Evolutionary conservation across 1,284 basidiomycete genomes (phyloP).

Genomic region (Singerocomus inundabilis): DNA sequence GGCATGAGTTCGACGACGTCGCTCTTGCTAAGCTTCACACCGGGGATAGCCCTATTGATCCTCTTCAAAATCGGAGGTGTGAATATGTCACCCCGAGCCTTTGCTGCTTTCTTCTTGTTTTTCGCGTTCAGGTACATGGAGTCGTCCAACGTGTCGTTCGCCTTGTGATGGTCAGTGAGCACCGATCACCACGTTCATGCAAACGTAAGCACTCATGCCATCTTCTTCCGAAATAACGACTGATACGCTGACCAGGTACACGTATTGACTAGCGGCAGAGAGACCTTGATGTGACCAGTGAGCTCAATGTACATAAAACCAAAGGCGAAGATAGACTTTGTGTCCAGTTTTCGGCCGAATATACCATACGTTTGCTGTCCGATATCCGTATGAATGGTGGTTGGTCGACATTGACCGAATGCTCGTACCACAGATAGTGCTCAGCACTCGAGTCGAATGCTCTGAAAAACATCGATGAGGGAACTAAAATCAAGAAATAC

Average conservation of each 20-base stretch:
- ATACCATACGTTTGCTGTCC: constrained; percentile 58
- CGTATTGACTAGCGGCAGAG: constrained; percentile 41
- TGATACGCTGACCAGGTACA: constrained; percentile 44
- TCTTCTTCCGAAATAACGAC: constrained; percentile 58
- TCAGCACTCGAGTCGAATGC: constrained; percentile 49
- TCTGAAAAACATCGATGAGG: constrained; percentile 32
- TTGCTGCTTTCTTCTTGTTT: constrained; percentile 42
- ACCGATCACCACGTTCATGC: background rate
- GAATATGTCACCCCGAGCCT: constrained; percentile 53
- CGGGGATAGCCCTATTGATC: constrained; percentile 62
- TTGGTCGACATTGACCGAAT: constrained; percentile 43
- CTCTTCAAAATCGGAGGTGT: constrained; percentile 55
- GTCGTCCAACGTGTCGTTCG: constrained; percentile 76
- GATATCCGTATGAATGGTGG: constrained; percentile 70
- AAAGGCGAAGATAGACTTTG: constrained; percentile 40
- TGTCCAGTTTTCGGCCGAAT: constrained; percentile 72
- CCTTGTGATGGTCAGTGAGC: constrained; percentile 29
- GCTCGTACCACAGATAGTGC: constrained; percentile 51
- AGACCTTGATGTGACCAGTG: constrained; percentile 46
- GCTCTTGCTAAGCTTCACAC: constrained; percentile 53
- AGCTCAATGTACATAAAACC: background rate
- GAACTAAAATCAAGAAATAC: too few relatives aligned
- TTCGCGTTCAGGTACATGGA: constrained; percentile 64
- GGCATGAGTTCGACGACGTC: constrained; percentile 65
- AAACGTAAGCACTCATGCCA: constrained; percentile 37